Evolutionary conservation across 371 early-diverging fungal species (phyloP).

Genomic region (Apophysomyces ossiformis): DNA sequence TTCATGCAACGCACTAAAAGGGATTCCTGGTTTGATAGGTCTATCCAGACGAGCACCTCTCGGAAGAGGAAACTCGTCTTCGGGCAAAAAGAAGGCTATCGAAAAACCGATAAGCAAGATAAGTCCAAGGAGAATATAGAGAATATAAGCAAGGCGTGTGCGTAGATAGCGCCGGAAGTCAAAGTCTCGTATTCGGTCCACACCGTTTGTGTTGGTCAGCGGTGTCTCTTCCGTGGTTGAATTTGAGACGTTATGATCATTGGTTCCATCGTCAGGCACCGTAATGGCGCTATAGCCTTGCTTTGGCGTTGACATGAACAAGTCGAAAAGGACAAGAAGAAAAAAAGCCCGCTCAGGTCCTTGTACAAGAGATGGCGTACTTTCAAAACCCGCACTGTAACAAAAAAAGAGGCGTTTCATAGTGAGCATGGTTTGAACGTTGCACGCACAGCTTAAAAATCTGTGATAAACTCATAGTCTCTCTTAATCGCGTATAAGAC

Average conservation of each 20-base stretch:
- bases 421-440: too few relatives aligned
- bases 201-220: neutral
- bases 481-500: too few relatives aligned
- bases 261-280: constrained; percentile 17
- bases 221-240: constrained; percentile 15
- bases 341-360: neutral
- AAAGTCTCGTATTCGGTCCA: constrained; percentile 19
- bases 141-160: constrained; percentile 15
- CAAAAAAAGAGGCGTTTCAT: too few relatives aligned
- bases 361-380: too few relatives aligned
- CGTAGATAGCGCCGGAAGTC: constrained; percentile 18
- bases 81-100: constrained; percentile 16
- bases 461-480: too few relatives aligned
- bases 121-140: constrained; percentile 14
- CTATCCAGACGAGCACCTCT: neutral
- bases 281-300: constrained; percentile 28
- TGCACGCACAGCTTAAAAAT: too few relatives aligned
- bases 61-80: neutral
- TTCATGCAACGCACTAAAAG: constrained; percentile 19
- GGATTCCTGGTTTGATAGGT: constrained; percentile 28
- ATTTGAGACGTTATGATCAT: constrained; percentile 4
- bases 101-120: constrained; percentile 12
- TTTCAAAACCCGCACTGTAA: too few relatives aligned
- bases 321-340: neutral
- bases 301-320: constrained; percentile 19